phyloP scores from a whole-genome alignment of 2,329 filamentous ascomycete genomes.

The Exophiala oligosperma region DNA sequence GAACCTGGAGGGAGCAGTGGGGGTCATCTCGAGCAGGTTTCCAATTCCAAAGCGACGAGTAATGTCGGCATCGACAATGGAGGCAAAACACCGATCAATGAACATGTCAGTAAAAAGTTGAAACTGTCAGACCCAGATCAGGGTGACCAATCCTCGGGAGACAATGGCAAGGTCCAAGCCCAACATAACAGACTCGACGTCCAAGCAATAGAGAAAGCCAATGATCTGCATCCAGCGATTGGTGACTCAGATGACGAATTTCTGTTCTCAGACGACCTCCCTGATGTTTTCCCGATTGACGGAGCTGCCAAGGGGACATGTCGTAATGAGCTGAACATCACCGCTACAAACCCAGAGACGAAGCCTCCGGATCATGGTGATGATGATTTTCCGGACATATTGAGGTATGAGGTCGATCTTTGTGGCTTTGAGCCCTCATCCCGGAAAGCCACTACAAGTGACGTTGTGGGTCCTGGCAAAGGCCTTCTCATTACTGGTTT shows the following conservation, averaged over 20 bases:
- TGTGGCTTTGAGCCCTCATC: constrained; percentile 17
- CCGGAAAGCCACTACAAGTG: constrained; percentile 18
- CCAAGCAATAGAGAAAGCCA: no score
- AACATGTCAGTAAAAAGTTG: not conserved
- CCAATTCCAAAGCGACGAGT: not conserved
- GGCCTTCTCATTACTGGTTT: not conserved
- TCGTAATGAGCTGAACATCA: not conserved
- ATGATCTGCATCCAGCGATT: not conserved
- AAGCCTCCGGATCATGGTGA: not conserved
- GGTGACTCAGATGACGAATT: not conserved
- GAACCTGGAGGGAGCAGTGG: not conserved
- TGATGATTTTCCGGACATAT: constrained; percentile 2
- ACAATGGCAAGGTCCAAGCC: not conserved
- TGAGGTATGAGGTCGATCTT: constrained; percentile 11
- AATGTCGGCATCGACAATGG: not conserved
- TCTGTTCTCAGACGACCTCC: not conserved
- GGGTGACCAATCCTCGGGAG: not conserved
- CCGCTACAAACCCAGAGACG: no score
- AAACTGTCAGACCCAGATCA: not conserved
- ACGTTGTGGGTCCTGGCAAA: constrained; percentile 13
- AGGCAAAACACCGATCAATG: not conserved
- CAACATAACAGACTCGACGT: not conserved
- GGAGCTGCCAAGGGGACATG: not conserved
- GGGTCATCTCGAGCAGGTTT: not conserved
- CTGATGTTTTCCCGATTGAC: no score